Conservation (phyloP, 78 protist species). For the Dictyostelium purpureum region DNA sequence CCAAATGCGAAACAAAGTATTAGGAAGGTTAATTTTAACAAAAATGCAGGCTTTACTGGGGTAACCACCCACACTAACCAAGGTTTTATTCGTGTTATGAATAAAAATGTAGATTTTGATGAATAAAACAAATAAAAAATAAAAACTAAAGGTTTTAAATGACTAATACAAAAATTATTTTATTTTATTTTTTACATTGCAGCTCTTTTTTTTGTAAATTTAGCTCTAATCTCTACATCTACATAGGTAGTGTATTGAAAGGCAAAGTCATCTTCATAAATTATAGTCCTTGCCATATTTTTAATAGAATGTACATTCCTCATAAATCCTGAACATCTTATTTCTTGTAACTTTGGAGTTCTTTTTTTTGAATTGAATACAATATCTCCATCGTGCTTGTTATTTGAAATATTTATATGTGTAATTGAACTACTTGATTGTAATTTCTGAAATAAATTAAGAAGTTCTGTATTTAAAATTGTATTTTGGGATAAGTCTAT, state of each 20-base stretch:
- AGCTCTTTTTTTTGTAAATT: too few species aligned
- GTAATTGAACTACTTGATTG: not conserved
- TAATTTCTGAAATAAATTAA: not conserved
- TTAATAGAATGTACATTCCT: too few species aligned
- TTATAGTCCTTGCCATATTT: too few species aligned
- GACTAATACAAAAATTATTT: too few species aligned
- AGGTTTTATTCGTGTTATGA: conserved; percentile 20
- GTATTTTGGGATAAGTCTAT: not conserved
- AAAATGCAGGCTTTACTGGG: not conserved
- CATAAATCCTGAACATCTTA: too few species aligned
- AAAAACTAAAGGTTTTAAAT: too few species aligned
- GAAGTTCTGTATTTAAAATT: not conserved
- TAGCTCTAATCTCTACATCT: too few species aligned
- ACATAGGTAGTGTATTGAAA: too few species aligned
- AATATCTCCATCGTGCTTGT: not conserved
- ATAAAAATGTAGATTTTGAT: too few species aligned
- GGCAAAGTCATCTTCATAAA: too few species aligned
- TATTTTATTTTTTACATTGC: too few species aligned
- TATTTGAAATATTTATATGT: not conserved
- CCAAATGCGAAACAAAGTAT: not conserved
- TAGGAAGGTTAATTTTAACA: not conserved
- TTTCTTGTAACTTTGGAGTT: not conserved
- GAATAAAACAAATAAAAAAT: too few species aligned
- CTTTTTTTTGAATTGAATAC: not conserved
- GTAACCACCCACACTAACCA: not conserved